phyloP scores from a whole-genome alignment of 164 flowering plant genomes.

The Stephania yunnanensis region DNA sequence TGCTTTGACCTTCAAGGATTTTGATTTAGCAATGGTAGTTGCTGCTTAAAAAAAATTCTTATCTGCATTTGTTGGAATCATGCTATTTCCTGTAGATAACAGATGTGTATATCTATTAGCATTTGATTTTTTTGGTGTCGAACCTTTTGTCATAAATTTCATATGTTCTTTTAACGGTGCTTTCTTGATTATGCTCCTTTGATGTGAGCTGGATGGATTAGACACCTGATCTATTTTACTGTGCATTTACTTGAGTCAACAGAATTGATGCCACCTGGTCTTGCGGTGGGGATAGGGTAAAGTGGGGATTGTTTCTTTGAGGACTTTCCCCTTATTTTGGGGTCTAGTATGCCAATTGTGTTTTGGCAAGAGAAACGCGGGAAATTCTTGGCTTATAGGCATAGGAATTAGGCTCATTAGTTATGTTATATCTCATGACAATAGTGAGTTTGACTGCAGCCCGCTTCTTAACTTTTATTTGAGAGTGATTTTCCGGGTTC shows the following conservation, averaged over 20 bases:
- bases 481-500: too few relatives aligned
- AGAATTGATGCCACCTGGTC: not conserved
- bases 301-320: not conserved
- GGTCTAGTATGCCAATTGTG: not conserved
- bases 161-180: slow-evolving; percentile 52
- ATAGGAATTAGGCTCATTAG: not conserved
- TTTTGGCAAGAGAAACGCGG: not conserved
- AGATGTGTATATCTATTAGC: not conserved
- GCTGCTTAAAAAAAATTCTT: slow-evolving; percentile 14
- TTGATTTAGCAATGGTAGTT: not conserved
- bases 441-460: too few relatives aligned
- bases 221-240: not conserved
- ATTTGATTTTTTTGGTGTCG: not conserved
- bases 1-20: not conserved
- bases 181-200: slow-evolving; percentile 23
- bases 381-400: not conserved
- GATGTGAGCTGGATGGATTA: not conserved
- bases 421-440: too few relatives aligned
- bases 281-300: not conserved
- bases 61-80: slow-evolving; percentile 28
- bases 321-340: not conserved
- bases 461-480: too few relatives aligned
- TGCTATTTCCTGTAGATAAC: not conserved
- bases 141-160: not conserved
- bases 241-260: not conserved